Evolutionary conservation across 768 basidiomycete species (phyloP), one percentile per base, ranked within the genome.

Genomic region (Amanita subjunquillea): DNA sequence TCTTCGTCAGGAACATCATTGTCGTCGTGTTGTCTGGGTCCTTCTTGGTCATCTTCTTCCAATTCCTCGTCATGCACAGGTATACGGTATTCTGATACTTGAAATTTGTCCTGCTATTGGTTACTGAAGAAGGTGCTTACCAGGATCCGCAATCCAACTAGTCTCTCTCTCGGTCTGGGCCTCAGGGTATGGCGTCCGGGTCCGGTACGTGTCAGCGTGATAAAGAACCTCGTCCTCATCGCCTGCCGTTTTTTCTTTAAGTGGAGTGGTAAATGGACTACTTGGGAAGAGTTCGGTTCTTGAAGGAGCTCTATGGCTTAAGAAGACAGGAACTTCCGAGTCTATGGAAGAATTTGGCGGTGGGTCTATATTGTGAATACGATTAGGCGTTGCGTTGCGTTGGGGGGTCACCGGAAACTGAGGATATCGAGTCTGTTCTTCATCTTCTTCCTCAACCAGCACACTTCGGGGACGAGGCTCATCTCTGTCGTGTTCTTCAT

Each of bases 61-160:
- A 80, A 77, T 51, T 80, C 79, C 51, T 80, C 76, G 38, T 78
- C 75, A 49, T 77, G 67, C 38, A 85, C 72, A 36, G 80, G 82
- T 62, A 84, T 84, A 25, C 76, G 82, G 50, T 77, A 75, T 60
- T 83, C 80, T 41, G 77, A 77, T 22, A 81, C 82, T 50, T 29
- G n/a, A 43, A 42, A 40, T 41, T 43, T 43, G 41, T 34, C 39
- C 47, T 42, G 17, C 17, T 29, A 41, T 12, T n/a, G 27, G 23
- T 27, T 36, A 30, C 41, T 12, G 39, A 44, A n/a, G 25, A 38
- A 39, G 40, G 39, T 40, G 69, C 79, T 58, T 59, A 87, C 87
- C 81, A 62, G 77, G 83, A 44, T 82, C 79, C 39, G 84, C 86
- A 36, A 87, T 71, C 87, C 87, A 91, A 60, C 87, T 91, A 42